Base-by-base conservation (phyloP, 2,329 filamentous ascomycete genomes). In the Trichoderma cornu-damae region DNA sequence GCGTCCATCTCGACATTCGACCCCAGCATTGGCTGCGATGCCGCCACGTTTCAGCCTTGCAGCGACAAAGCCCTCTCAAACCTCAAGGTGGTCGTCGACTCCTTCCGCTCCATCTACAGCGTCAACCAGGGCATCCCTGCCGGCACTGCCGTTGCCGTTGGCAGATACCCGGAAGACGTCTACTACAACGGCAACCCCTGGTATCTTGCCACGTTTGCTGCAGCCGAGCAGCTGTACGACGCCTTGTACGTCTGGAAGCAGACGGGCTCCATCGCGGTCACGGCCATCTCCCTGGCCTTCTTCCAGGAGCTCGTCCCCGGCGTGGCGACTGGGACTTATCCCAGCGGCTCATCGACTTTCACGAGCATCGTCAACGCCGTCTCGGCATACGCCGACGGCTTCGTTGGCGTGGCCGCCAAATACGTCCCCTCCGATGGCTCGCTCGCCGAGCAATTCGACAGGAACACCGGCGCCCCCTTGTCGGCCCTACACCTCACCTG, bases 171-270 rank as follows among this genome's bases (percentile, higher is more conserved):
- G 0, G 86, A 89, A 69, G 89, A 95, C 64, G 72, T 77, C 3
- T 94, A 93, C 72, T 87, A 86, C 70, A 83, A 83, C 60, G 89
- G 88, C 1, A 91, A 94, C 69, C 89, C 89, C 1, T 94, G 89
- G 89, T 89, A 90, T 65, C 78, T 93, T 11, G 81, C 81, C 64
- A 93, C 87, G 1, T 77, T 90, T 28, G 88, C 88, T 1, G 88
- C 88, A 0, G 90, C 89, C 3, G 89, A 94, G 71, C 86, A 89
- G 67, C 79, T 95, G 2, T 93, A 91, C 68, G 85, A 88, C 64
- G 86, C 89, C 1, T 66, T 91, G 1, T 85, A 86, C 62, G 83
- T 87, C 49, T 93, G 88, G 87, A 77, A 86, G 61, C 71, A 75
- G 34, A 70, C 77, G 24, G 84, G 83, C 1, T 84, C 77, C 5